A percentile compares a stretch with the other conserved stretches of the same genome.
Conservation (phyloP, 2,329 filamentous ascomycete species). For the Alternaria sp. region DNA sequence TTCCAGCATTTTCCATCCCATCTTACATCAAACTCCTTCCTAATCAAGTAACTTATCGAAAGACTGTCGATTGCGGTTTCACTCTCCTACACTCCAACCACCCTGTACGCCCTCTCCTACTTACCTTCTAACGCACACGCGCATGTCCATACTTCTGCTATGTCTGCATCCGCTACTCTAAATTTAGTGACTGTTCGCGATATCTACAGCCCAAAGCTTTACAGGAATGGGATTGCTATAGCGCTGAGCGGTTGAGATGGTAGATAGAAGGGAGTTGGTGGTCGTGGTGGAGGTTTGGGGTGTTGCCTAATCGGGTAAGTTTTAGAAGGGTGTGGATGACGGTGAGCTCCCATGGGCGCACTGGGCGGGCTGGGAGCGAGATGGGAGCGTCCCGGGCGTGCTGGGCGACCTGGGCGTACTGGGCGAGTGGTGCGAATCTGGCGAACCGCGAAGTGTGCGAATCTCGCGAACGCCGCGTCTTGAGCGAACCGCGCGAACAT, state of each 20-base stretch:
- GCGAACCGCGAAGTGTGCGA: too few relatives aligned
- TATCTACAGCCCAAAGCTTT: fast-evolving
- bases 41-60: not conserved
- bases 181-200: not conserved
- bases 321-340: not conserved
- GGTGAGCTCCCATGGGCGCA: not conserved
- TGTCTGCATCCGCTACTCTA: not conserved
- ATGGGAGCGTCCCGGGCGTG: not conserved
- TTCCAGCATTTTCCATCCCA: not conserved
- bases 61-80: not conserved
- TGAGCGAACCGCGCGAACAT: too few relatives aligned
- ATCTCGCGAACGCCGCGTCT: not conserved
- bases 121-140: not conserved
- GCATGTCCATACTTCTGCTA: not conserved
- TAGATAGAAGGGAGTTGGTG: not conserved
- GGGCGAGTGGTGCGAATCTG: not conserved
- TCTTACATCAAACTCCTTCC: not conserved
- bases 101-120: not conserved
- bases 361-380: not conserved
- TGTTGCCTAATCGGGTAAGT: not conserved
- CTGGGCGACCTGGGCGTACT: too few relatives aligned
- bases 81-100: not conserved
- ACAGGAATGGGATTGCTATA: not conserved
- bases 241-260: not conserved
- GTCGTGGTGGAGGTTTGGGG: not conserved